Base-by-base conservation (phyloP, 140 eudicot genomes). In the Erigeron philadelphicus region DNA sequence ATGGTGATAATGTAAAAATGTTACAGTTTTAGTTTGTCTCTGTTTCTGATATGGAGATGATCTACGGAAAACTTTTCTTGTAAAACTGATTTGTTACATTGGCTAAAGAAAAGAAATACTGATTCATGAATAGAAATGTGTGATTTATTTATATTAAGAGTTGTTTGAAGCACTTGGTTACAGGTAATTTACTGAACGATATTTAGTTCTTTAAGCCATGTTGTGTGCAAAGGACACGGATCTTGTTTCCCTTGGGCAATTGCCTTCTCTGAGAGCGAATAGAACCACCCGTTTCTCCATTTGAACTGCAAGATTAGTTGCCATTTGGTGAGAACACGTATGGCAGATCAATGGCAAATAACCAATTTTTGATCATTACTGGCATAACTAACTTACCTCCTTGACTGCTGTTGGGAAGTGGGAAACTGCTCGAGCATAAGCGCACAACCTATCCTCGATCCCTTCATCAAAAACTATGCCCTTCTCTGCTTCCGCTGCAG, bases 231-330 rank as follows among this genome's bases (percentile, higher is more conserved):
- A 49, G 96, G 98, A 59, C 98, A 89, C 0, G 96, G 98, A 64
- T 93, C 96, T 61, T 81, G 90, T 83, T 89, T 93, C 72, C 96
- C 96, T 76, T 76, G 78, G 1, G 88, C 85, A 21, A 83, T 75
- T 31, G 98, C 96, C 78, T 93, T 89, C 84, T 87, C 82, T 0
- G 98, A 83, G 4, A 93, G 87, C 35, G 95, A 89, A 84, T 89
- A 89, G 85, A 93, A 93, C 96, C 96, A 89, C 10, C 98, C 98
- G 46, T 89, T 93, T 72, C 98, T 89, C 98, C 98, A 93, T 65
- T 86, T 89, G 61, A 93, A 93, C 98, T 93, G 95, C 86, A 61
- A 70, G 21, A 65, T 77, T 10, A 16, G 31, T 31, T 23, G 54
- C 47, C 13, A 47, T 35, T 38, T n/a, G n/a, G 18, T 38, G 21